Evolutionary conservation across 495 filamentous ascomycete genomes (phyloP), one percentile per base, ranked within the genome.

Genomic region (Daldinia loculata): DNA sequence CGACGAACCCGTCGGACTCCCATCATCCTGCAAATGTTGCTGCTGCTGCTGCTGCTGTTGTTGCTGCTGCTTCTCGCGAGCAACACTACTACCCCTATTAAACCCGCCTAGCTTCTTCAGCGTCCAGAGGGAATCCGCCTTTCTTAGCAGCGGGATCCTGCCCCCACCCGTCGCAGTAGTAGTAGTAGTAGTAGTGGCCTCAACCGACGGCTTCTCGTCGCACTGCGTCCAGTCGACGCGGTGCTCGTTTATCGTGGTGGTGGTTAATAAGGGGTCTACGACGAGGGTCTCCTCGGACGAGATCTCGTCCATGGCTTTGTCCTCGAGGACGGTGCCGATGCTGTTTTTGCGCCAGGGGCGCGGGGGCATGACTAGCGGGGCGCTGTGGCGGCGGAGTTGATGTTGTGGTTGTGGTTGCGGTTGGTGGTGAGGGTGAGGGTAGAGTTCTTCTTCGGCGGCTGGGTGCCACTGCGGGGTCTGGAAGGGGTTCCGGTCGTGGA

Each of bases 221-320:
- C 79, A 80, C 72, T 83, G 80, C 58, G 80, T 80, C 82, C 82
- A 84, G 68, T 84, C 82, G 52, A 80, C 79, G 32, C 81, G 79
- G 41, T 79, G 78, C 30, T 74, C 70, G 17, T 66, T 36, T 36
- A 36, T 36, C 34, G 12, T 4, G 12, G 12, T 4, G 12, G 12
- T 19, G 3, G 56, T 57, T 50, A 53, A 48, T 14, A 62, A 22
- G 12, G 72, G 36, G 32, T 75, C 69, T 1, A 66, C 56, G 1
- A 68, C 67, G 9, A 72, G 36, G 12, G 73, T 77, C 34, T 77
- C 75, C 38, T 71, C 75, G 14, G 62, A 69, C 0, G 69, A 68
- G 26, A 67, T 52, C 63, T 74, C 71, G 39, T 67, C 63, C 36
- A 62, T 32, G 17, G 61, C 12, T 34, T 68, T 59, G 22, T 69